Conservation (phyloP, 2,329 filamentous ascomycete species). For the Trichoderma cornu-damae region DNA sequence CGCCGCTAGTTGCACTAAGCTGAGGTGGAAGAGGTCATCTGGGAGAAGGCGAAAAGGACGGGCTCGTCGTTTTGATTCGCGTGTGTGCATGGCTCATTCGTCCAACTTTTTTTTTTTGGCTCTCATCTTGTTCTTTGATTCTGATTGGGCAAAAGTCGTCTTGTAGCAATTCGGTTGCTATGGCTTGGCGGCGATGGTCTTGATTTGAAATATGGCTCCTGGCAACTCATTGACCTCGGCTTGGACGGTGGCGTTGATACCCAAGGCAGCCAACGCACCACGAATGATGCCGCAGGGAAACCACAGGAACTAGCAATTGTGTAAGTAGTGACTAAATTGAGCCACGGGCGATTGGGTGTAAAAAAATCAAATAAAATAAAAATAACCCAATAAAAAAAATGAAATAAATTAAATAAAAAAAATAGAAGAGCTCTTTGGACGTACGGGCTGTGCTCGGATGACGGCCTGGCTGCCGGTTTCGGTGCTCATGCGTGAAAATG, state of each 20-base stretch:
- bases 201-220: constrained; percentile 90
- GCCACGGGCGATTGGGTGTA: background rate
- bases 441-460: constrained; percentile 70
- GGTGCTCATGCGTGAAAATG: constrained; percentile 83
- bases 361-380: background rate
- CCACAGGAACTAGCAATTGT: constrained; percentile 71
- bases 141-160: background rate
- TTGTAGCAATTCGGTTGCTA: background rate
- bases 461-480: constrained; percentile 69
- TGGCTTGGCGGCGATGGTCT: constrained; percentile 60
- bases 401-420: no score
- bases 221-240: constrained; percentile 86
- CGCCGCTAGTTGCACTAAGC: background rate
- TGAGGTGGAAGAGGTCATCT: background rate
- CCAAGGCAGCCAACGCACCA: constrained; percentile 86
- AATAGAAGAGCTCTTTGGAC: constrained; percentile 32
- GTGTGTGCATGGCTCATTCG: background rate
- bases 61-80: background rate
- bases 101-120: background rate
- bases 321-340: constrained; percentile 15
- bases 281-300: constrained; percentile 92
- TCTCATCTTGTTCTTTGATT: background rate
- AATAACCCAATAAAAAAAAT: no score
- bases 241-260: constrained; percentile 84
- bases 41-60: background rate